Percentiles rank a stretch among this genome's conserved stretches.
Conservation (phyloP, 257 asterid genomes). For the Gentiana straminea region DNA sequence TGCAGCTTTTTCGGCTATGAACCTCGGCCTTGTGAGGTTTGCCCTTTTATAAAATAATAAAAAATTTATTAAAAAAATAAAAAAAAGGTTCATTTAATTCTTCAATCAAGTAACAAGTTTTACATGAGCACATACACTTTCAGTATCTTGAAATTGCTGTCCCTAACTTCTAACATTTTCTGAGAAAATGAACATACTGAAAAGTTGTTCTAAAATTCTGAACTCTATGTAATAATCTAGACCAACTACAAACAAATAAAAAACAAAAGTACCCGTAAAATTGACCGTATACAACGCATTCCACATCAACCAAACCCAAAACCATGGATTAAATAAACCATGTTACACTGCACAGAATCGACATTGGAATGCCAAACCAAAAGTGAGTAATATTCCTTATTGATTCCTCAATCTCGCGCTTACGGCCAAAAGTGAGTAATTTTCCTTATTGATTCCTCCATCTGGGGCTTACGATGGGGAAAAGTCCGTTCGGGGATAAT, state of each 20-base stretch:
- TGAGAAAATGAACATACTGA: conserved; percentile 10
- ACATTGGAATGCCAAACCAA: conserved; percentile 14
- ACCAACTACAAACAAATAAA: conserved; percentile 15
- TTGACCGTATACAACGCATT: conserved; percentile 15
- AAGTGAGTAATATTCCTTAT: conserved; percentile 31
- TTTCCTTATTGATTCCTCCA: conserved; percentile 65
- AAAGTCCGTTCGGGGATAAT: conserved; percentile 70
- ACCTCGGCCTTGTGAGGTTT: too few relatives aligned
- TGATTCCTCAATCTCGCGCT: conserved; percentile 91
- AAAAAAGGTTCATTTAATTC: neutral
- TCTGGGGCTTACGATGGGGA: conserved; percentile 63
- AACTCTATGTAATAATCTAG: conserved; percentile 6
- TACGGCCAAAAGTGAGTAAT: conserved; percentile 26
- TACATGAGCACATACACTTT: conserved; percentile 6
- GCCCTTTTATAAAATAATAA: too few relatives aligned
- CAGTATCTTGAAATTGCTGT: neutral
- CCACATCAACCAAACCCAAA: conserved; percentile 19
- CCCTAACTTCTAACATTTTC: conserved; percentile 9
- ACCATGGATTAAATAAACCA: conserved; percentile 9
- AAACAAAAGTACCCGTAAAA: conserved; percentile 20
- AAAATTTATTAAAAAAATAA: neutral
- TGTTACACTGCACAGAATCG: conserved; percentile 10
- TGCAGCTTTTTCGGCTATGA: too few relatives aligned
- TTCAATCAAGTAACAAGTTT: neutral
- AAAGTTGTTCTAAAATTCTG: conserved; percentile 12